A percentile compares a stretch with the other conserved stretches of the same genome.
phyloP scores from a whole-genome alignment of 495 filamentous ascomycete genomes.

The Amphirosellinia nigrospora region DNA sequence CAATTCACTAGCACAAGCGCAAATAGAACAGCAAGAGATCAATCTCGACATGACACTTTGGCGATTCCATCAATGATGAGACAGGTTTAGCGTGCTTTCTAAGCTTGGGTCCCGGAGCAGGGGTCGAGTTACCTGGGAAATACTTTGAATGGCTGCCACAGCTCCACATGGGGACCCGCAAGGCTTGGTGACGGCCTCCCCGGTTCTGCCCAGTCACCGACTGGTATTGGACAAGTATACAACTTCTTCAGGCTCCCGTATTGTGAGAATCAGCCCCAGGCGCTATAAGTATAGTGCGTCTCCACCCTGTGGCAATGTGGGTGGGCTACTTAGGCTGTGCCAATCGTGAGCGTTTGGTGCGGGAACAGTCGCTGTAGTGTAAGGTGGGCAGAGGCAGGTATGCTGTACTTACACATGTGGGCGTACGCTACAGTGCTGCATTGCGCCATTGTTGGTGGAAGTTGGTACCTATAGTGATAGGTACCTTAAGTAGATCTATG shows the following conservation, averaged over 20 bases:
- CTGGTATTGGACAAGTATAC: constrained; percentile 27
- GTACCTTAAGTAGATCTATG: not conserved
- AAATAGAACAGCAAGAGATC: not conserved
- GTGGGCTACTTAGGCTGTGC: not conserved
- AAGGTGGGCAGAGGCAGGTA: not conserved
- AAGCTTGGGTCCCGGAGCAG: not conserved
- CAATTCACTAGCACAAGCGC: not conserved
- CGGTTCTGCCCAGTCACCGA: not conserved
- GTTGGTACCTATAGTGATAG: not conserved
- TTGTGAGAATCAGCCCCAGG: constrained; percentile 9
- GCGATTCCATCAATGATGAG: constrained; percentile 30
- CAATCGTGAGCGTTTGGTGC: not conserved
- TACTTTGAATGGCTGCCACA: constrained; percentile 1
- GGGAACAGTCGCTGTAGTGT: too few relatives aligned
- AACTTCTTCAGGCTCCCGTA: constrained; percentile 11
- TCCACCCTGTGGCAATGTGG: constrained; percentile 7
- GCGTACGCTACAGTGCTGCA: not conserved
- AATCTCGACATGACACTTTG: constrained; percentile 39
- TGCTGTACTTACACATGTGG: not conserved
- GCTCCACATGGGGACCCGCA: constrained; percentile 20
- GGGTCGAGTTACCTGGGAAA: constrained; percentile 5
- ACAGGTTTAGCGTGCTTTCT: constrained; percentile 32
- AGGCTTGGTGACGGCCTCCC: constrained; percentile 11
- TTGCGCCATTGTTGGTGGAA: constrained; percentile 19
- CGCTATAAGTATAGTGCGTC: not conserved